A percentile compares a stretch with the other conserved stretches of the same genome.
Evolutionary conservation across 2,329 filamentous ascomycete genomes (phyloP).

Genomic region (Neofusicoccum sp.): DNA sequence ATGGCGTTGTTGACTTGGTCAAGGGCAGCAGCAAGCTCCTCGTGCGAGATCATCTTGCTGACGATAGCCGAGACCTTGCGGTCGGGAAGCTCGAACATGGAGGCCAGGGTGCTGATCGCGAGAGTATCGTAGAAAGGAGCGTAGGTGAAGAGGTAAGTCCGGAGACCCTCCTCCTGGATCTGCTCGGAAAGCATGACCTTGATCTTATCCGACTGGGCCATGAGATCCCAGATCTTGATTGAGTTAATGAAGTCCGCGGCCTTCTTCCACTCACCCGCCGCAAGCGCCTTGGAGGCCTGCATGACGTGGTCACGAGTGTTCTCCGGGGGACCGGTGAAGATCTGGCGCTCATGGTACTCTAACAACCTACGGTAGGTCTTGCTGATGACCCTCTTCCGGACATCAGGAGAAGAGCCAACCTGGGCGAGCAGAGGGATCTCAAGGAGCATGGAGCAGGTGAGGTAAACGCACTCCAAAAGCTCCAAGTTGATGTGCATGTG

Average conservation of each 20-base stretch:
- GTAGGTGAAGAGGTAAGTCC: constrained; percentile 99
- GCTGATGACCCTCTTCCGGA: constrained; percentile 97
- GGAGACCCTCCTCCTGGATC: constrained; percentile 96
- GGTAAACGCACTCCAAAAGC: constrained; percentile 94
- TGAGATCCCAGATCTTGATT: constrained; percentile 99
- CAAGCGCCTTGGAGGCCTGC: constrained; percentile 96
- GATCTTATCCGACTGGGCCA: constrained; percentile 88
- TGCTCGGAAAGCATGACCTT: constrained; percentile 97
- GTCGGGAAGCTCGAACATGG: constrained; percentile 91
- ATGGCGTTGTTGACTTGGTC: constrained; percentile 97
- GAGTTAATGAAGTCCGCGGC: constrained; percentile 88
- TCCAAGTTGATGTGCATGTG: constrained; percentile 99
- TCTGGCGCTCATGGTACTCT: constrained; percentile 98
- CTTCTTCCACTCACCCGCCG: constrained; percentile 98
- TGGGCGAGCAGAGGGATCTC: constrained; percentile 97
- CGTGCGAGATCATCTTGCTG: constrained; percentile 99
- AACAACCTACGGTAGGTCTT: constrained; percentile 99
- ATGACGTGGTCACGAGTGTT: constrained; percentile 99
- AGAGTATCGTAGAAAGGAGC: constrained; percentile 99
- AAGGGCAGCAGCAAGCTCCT: constrained; percentile 91
- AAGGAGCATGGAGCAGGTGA: constrained; percentile 98
- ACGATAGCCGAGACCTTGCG: constrained; percentile 93
- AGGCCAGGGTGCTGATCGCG: constrained; percentile 76
- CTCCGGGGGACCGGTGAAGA: constrained; percentile 97
- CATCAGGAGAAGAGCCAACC: constrained; percentile 91